A percentile compares a stretch with the other conserved stretches of the same genome.
Evolutionary conservation across 345 rosid genomes (phyloP).

Genomic region (Isatis tinctoria): DNA sequence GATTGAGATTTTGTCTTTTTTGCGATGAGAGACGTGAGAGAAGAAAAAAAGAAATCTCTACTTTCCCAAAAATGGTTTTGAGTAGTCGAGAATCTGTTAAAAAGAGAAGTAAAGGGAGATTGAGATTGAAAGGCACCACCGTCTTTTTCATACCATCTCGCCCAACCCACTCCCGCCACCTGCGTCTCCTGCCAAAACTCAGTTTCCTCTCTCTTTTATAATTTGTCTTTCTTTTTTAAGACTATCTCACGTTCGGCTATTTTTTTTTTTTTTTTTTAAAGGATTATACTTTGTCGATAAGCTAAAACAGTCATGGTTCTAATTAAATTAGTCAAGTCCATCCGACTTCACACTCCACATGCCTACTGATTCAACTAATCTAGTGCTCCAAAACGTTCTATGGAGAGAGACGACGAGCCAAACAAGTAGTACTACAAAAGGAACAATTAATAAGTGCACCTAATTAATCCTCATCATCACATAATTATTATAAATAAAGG

Average conservation of each 20-base stretch:
- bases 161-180: constrained; percentile 23
- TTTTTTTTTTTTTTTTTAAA: too few relatives aligned
- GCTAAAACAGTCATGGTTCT: not conserved
- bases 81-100: not conserved
- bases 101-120: not conserved
- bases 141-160: not conserved
- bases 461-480: not conserved
- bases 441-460: not conserved
- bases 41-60: not conserved
- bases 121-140: not conserved
- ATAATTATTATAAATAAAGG: not conserved
- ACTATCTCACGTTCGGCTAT: not conserved
- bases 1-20: not conserved
- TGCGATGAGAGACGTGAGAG: constrained; percentile 1
- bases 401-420: not conserved
- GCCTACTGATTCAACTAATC: not conserved
- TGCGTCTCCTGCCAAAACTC: not conserved
- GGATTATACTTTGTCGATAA: not conserved
- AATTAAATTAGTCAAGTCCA: not conserved
- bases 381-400: not conserved
- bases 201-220: not conserved
- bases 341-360: not conserved
- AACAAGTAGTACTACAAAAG: not conserved
- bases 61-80: not conserved
- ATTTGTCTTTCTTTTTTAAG: not conserved